These are phyloP conservation scores for Boletus pseudopeckii DNA, from an alignment of 768 basidiomycete species.

Conservation along the genomic window DNA sequence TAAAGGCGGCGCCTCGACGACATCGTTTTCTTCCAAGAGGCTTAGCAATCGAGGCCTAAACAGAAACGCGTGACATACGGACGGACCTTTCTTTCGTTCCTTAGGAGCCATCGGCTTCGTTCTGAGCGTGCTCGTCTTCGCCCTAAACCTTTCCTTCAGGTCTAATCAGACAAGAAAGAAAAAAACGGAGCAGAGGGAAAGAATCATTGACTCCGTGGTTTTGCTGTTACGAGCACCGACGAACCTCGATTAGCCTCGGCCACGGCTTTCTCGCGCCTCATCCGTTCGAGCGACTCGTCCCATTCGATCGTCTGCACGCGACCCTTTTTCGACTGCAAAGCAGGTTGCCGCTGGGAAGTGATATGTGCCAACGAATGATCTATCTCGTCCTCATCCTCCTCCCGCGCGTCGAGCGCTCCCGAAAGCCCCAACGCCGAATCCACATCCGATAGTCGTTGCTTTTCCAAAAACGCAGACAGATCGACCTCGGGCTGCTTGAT, in stretches of 20 bases:
- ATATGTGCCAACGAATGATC: conserved; percentile 58
- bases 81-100: conserved; percentile 39
- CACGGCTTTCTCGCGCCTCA: conserved; percentile 65
- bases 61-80: not conserved
- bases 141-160: conserved; percentile 55
- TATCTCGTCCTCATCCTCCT: conserved; percentile 51
- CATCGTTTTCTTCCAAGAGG: conserved; percentile 27
- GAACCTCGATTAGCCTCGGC: conserved; percentile 76
- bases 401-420: conserved; percentile 20
- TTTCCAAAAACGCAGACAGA: conserved; percentile 61
- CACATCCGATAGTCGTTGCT: conserved; percentile 46
- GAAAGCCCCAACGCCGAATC: conserved; percentile 20
- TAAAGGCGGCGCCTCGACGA: conserved; percentile 52
- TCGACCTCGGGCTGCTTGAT: conserved; percentile 71
- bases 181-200: not conserved
- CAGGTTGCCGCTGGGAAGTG: conserved; percentile 26
- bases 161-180: conserved; percentile 35
- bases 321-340: conserved; percentile 50
- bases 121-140: conserved; percentile 49
- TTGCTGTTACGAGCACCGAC: conserved; percentile 4
- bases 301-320: conserved; percentile 63
- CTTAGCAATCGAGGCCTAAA: not conserved
- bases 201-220: not conserved
- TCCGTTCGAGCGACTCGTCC: conserved; percentile 60
- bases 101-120: conserved; percentile 34